phyloP scores from a whole-genome alignment of 768 basidiomycete genomes.

The Pilatotrama ljubarskyi region DNA sequence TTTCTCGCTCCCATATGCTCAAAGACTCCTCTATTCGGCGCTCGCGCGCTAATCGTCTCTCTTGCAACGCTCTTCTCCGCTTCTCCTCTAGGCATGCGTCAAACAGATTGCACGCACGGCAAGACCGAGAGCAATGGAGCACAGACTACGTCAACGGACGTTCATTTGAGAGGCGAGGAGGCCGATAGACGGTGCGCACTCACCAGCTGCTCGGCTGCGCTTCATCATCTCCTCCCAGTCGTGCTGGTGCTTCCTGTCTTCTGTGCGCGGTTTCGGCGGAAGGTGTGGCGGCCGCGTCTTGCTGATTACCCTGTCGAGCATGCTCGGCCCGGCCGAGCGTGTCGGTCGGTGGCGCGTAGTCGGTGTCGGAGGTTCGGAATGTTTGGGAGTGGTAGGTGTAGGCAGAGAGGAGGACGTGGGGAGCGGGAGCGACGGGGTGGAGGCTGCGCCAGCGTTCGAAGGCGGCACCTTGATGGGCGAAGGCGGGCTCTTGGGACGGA shows the following conservation, averaged over 20 bases:
- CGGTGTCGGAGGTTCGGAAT: constrained; percentile 10
- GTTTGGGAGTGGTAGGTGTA: constrained; percentile 24
- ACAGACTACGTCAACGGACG: constrained; percentile 26
- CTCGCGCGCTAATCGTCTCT: constrained; percentile 64
- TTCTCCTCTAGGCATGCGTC: constrained; percentile 61
- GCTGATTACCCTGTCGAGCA: constrained; percentile 77
- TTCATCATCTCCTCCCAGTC: constrained; percentile 92
- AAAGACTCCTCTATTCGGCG: constrained; percentile 68
- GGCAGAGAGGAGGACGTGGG: constrained; percentile 36
- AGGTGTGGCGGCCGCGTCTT: constrained; percentile 81
- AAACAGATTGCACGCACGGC: neutral
- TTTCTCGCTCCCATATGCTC: constrained; percentile 72
- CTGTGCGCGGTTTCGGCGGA: constrained; percentile 77
- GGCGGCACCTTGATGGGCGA: constrained; percentile 8
- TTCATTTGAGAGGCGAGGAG: constrained; percentile 16
- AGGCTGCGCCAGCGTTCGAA: constrained; percentile 10
- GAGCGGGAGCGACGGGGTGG: constrained; percentile 31
- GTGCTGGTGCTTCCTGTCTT: constrained; percentile 81
- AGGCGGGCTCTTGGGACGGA: constrained; percentile 11
- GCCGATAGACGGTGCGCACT: constrained; percentile 25
- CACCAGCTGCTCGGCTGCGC: constrained; percentile 71
- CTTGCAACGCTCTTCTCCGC: constrained; percentile 59
- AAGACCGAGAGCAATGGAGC: neutral
- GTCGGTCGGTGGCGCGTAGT: constrained; percentile 41
- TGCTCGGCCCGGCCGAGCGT: constrained; percentile 65